Percentiles rank a stretch among this genome's conserved stretches.
phyloP scores from a whole-genome alignment of 2,329 filamentous ascomycete genomes.

The Pyricularia pennisetigena region DNA sequence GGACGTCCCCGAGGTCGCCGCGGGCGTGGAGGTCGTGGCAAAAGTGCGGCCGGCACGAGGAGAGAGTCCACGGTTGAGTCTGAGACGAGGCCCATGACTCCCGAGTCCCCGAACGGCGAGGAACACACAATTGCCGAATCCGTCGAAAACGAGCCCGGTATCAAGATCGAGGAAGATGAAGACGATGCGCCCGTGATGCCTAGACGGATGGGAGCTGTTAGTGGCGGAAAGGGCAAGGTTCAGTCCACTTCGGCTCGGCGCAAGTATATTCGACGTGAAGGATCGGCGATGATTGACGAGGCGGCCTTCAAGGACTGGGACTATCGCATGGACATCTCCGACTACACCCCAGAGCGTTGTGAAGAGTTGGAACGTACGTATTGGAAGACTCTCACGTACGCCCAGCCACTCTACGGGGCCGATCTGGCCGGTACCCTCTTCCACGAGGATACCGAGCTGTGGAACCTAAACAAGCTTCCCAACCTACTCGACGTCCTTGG shows the following conservation, averaged over 20 bases:
- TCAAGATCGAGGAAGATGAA: slow-evolving; percentile 31
- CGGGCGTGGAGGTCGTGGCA: slow-evolving; percentile 16
- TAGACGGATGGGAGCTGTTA: slow-evolving; percentile 37
- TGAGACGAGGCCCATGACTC: slow-evolving; percentile 48
- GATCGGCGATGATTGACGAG: slow-evolving; percentile 74
- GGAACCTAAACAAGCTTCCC: slow-evolving; percentile 92
- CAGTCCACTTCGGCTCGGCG: slow-evolving; percentile 78
- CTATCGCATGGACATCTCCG: slow-evolving; percentile 77
- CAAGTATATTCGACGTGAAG: slow-evolving; percentile 74
- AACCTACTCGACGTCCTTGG: slow-evolving; percentile 91
- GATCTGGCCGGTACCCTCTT: slow-evolving; percentile 96
- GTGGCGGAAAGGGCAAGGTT: slow-evolving; percentile 45
- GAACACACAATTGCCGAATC: slow-evolving; percentile 30
- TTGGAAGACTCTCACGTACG: slow-evolving; percentile 96
- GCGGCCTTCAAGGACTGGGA: slow-evolving; percentile 85
- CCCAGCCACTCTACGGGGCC: slow-evolving; percentile 87
- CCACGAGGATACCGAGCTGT: slow-evolving; percentile 69
- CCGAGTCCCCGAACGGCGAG: slow-evolving; percentile 41
- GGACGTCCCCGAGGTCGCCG: slow-evolving; percentile 16
- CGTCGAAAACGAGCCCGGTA: slow-evolving; percentile 35
- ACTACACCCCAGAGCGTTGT: slow-evolving; percentile 85
- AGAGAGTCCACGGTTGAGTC: slow-evolving; percentile 26
- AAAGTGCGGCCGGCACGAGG: slow-evolving; percentile 29
- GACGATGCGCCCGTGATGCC: slow-evolving; percentile 24
- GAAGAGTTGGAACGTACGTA: slow-evolving; percentile 91